phyloP scores from a whole-genome alignment of 78 protist genomes.

The Cavenderia fasciculata region DNA sequence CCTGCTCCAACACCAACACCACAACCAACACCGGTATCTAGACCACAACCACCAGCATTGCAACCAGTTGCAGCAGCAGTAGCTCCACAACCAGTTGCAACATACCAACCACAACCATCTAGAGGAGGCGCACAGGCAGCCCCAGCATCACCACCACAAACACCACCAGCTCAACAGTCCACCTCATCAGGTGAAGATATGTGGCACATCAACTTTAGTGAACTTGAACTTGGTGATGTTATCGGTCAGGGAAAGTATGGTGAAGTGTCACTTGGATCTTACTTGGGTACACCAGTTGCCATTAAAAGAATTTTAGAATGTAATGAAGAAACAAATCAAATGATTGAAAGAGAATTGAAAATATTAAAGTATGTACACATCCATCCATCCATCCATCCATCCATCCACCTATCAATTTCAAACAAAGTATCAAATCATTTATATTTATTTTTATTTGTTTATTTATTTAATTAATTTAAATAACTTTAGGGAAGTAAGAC shows the following conservation, averaged over 20 bases:
- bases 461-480: no score
- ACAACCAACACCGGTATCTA: neutral
- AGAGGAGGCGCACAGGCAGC: neutral
- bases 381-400: neutral
- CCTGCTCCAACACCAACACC: neutral
- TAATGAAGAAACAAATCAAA: neutral
- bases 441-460: neutral
- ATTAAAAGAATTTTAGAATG: conserved; percentile 8
- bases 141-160: neutral
- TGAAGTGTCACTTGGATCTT: conserved; percentile 48
- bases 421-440: neutral
- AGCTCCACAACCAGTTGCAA: neutral
- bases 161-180: neutral
- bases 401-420: neutral
- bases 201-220: conserved; percentile 60
- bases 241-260: conserved; percentile 74
- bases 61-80: neutral
- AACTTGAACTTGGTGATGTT: conserved; percentile 54
- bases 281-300: conserved; percentile 77
- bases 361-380: neutral
- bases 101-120: neutral
- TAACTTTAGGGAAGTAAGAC: neutral
- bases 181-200: neutral
- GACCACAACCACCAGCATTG: neutral
- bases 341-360: conserved; percentile 8